phyloP scores from a whole-genome alignment of 352 stramenopile genomes.

The Globisporangium cederbergense region DNA sequence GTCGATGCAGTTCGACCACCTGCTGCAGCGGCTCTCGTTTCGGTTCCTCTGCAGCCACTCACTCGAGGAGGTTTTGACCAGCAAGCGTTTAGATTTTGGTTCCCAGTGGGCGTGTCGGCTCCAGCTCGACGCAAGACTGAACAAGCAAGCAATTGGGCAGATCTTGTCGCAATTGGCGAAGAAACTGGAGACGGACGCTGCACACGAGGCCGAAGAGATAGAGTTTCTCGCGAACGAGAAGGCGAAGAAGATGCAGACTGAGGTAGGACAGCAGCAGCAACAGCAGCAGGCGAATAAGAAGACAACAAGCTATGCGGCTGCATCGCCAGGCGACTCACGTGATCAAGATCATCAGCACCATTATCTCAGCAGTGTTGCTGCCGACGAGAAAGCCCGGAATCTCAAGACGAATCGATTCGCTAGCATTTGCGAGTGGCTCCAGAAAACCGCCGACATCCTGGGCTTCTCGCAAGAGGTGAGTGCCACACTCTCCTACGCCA shows the following conservation, averaged over 20 bases:
- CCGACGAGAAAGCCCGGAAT: neutral
- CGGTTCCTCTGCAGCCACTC: constrained; percentile 15
- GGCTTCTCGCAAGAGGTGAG: constrained; percentile 41
- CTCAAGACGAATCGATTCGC: neutral
- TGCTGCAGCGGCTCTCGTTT: constrained; percentile 15
- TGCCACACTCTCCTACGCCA: constrained; percentile 34
- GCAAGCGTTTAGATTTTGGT: constrained; percentile 50
- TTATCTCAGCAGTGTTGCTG: neutral
- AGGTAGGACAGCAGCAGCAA: constrained; percentile 14
- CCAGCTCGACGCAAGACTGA: constrained; percentile 53
- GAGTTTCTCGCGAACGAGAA: constrained; percentile 35
- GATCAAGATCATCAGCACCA: neutral
- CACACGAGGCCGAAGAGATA: constrained; percentile 28
- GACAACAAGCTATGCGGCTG: constrained; percentile 1
- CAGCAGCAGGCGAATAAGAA: constrained; percentile 13
- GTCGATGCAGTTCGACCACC: constrained; percentile 23
- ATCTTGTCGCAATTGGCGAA: constrained; percentile 42
- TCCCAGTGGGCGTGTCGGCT: constrained; percentile 48
- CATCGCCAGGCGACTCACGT: neutral
- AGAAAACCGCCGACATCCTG: constrained; percentile 23
- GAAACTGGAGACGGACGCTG: constrained; percentile 35
- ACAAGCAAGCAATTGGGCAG: constrained; percentile 48
- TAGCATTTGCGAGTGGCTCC: constrained; percentile 16
- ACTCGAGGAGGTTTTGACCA: constrained; percentile 58
- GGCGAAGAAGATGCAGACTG: constrained; percentile 2